Evolutionary conservation across 2,329 filamentous ascomycete species (phyloP).

Genomic region (Setomelanomma holmii): DNA sequence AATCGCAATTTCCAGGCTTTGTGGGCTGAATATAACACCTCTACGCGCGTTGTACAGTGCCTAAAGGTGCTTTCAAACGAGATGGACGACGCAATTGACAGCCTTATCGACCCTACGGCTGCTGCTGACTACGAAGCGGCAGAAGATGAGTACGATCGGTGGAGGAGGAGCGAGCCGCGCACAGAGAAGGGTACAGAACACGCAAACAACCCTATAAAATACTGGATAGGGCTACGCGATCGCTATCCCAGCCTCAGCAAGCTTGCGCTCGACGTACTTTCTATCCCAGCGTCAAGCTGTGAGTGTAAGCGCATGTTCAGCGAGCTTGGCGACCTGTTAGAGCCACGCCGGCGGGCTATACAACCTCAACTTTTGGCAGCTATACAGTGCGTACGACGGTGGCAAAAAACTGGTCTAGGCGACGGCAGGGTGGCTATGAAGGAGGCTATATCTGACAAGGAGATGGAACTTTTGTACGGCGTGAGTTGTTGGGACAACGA

Average conservation of each 20-base stretch:
- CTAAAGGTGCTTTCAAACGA: background rate
- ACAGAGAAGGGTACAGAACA: too few relatives aligned
- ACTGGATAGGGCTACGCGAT: too few relatives aligned
- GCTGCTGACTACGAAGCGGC: background rate
- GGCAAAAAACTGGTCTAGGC: too few relatives aligned
- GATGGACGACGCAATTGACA: background rate
- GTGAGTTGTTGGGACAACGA: background rate
- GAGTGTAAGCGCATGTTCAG: too few relatives aligned
- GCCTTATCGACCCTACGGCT: background rate
- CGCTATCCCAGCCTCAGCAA: too few relatives aligned
- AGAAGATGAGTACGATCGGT: background rate
- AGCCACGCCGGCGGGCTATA: too few relatives aligned
- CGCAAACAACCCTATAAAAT: too few relatives aligned
- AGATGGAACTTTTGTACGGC: background rate
- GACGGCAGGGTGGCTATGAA: background rate
- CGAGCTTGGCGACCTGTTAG: too few relatives aligned
- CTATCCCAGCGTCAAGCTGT: too few relatives aligned
- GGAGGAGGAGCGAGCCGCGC: background rate
- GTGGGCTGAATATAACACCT: background rate
- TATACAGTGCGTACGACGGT: too few relatives aligned
- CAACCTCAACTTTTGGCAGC: too few relatives aligned
- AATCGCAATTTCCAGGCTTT: background rate
- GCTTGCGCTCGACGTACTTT: too few relatives aligned
- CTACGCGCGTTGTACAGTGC: background rate
- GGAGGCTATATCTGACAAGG: background rate